Conservation (phyloP, 2,329 filamentous ascomycete species). For the Hypoxylon rubiginosum region DNA sequence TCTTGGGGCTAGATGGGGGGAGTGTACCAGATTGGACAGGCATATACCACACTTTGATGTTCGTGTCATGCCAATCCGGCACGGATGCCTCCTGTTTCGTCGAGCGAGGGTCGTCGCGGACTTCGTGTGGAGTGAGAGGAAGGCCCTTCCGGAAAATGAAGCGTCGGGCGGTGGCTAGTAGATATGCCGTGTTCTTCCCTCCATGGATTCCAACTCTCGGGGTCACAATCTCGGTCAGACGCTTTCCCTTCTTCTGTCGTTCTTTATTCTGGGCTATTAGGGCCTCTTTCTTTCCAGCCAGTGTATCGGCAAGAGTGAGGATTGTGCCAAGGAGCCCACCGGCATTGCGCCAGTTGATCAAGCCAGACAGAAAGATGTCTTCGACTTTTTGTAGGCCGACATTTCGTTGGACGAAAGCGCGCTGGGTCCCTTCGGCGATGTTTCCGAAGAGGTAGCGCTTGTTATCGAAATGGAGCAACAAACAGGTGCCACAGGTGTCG, state of each 20-base stretch:
- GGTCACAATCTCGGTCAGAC: conserved; percentile 36
- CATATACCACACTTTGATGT: conserved; percentile 88
- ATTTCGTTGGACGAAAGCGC: conserved; percentile 78
- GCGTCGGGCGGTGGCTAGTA: conserved; percentile 82
- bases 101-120: conserved; percentile 62
- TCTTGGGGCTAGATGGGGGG: conserved; percentile 47
- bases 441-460: conserved; percentile 89
- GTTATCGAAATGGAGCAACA: conserved; percentile 84
- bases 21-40: conserved; percentile 61
- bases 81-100: conserved; percentile 59
- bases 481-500: conserved; percentile 84
- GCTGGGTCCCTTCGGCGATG: conserved; percentile 85
- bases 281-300: conserved; percentile 62
- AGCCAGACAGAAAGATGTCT: conserved; percentile 87
- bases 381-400: conserved; percentile 74
- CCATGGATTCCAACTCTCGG: conserved; percentile 77
- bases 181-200: conserved; percentile 82
- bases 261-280: conserved; percentile 56
- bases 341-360: conserved; percentile 78
- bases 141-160: conserved; percentile 91
- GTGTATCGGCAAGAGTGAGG: conserved; percentile 82
- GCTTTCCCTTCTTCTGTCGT: conserved; percentile 54
- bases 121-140: conserved; percentile 79
- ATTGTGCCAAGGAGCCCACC: conserved; percentile 90
- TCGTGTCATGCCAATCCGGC: conserved; percentile 81